Percentiles rank a stretch among this genome's conserved stretches.
Evolutionary conservation across 805 yeast genomes (phyloP).

Genomic region (Yamadazyma kitorensis): DNA sequence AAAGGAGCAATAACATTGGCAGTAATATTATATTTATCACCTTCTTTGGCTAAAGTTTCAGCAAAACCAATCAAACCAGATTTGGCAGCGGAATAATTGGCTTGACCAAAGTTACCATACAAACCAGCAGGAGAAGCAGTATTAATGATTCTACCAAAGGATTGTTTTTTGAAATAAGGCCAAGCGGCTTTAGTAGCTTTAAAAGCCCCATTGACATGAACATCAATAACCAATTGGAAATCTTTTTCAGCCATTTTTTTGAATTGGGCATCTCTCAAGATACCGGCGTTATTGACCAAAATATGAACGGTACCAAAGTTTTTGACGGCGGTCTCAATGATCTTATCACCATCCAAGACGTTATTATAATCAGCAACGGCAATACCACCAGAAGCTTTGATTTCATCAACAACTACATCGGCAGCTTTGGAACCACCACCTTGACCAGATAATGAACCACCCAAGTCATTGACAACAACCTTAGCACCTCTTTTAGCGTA

Average conservation of each 20-base stretch:
- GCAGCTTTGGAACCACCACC: conserved; percentile 75
- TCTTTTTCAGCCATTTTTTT: conserved; percentile 82
- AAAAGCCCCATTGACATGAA: conserved; percentile 88
- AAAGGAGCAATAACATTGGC: conserved; percentile 91
- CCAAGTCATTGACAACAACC: conserved; percentile 93
- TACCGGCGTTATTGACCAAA: conserved; percentile 92
- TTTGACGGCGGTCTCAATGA: conserved; percentile 81
- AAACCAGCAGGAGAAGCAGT: conserved; percentile 98
- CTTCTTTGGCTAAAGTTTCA: conserved; percentile 94
- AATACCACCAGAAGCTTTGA: conserved; percentile 67
- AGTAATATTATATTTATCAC: conserved; percentile 75
- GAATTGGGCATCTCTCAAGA: conserved; percentile 82
- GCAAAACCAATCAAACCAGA: conserved; percentile 86
- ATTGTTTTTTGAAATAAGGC: conserved; percentile 83
- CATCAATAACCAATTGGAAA: conserved; percentile 76
- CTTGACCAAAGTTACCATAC: conserved; percentile 95
- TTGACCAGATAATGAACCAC: conserved; percentile 76
- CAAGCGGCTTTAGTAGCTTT: conserved; percentile 86
- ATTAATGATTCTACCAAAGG: conserved; percentile 84
- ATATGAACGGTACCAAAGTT: conserved; percentile 87
- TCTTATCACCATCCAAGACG: conserved; percentile 79
- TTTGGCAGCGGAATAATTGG: conserved; percentile 93
- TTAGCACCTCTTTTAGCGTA: conserved; percentile 90
- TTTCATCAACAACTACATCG: conserved; percentile 85
- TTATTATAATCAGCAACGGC: conserved; percentile 96